Evolutionary conservation across 2,329 filamentous ascomycete species (phyloP), one percentile per base, ranked within the genome.

Genomic region (Epichloe baconii): DNA sequence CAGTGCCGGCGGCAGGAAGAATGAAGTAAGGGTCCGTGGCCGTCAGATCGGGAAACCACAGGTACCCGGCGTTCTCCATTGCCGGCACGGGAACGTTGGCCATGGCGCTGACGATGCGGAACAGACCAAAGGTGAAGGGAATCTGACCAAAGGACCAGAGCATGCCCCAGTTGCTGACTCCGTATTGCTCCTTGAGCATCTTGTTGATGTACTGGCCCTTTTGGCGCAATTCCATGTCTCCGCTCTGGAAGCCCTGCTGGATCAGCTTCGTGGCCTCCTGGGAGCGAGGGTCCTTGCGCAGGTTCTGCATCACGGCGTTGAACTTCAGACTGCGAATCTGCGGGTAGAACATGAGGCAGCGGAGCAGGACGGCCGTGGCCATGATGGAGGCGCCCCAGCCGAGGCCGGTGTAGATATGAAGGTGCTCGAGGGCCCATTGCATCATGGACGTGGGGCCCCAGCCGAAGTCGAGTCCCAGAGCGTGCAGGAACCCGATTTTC

Each of bases 381-480:
- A 83, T 67, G 59, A 96, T 85, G 53, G 86, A 80, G 2, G 72
- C 82, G 75, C 86, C 89, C 93, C 93, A 97, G 12, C 88, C 87
- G 51, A 88, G 68, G 37, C 85, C 88, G 2, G 67, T 71, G 59
- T 77, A 83, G 54, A 96, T 73, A 68, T 98, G 88, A 41, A 94
- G 64, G 63, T 91, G 82, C 72, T 98, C 93, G 11, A 97, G 70
- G 3, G 79, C 21, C 75, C 77, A 90, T 69, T 96, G 77, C 66
- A 93, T 81, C 15, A 80, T 57, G 4, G 82, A 71, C 0, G 89
- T 87, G 5, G 86, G 80, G 15, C 91, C 91, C 72, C 74, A 90
- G 63, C 91, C 89, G 61, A 85, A 97, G 60, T 97, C 87, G 21
- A 98, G 72, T 3, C 93, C 93, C 11, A 97, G 73, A 6, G 80